Evolutionary conservation across 768 basidiomycete species (phyloP).

Genomic region (Termitomyces sp.): DNA sequence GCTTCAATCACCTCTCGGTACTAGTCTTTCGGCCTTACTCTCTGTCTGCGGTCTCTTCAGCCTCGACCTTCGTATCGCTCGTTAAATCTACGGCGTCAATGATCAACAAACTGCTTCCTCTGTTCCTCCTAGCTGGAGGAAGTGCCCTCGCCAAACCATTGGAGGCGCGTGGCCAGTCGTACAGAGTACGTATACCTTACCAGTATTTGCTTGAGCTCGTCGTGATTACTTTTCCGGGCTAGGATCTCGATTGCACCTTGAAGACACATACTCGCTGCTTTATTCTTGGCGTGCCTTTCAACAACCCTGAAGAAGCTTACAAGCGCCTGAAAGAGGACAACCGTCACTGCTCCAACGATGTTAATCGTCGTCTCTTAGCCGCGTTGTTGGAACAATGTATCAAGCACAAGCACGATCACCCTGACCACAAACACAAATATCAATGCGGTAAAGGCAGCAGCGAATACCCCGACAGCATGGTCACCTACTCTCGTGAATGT

Average conservation of each 20-base stretch:
- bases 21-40: neutral
- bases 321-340: conserved; percentile 10
- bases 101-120: conserved; percentile 12
- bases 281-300: conserved; percentile 14
- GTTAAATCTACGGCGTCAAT: conserved; percentile 3
- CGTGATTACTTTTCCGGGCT: neutral
- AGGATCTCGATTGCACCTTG: conserved; percentile 10
- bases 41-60: neutral
- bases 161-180: conserved; percentile 8
- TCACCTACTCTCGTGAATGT: conserved; percentile 12
- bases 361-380: conserved; percentile 10
- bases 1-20: neutral
- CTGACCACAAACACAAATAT: conserved; percentile 2
- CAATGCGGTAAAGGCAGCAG: conserved; percentile 7
- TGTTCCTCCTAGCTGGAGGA: conserved; percentile 12
- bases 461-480: conserved; percentile 11
- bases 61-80: conserved; percentile 6
- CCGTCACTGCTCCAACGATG: conserved; percentile 11
- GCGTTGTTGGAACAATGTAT: conserved; percentile 8
- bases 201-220: neutral
- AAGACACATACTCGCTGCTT: conserved; percentile 10
- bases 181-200: conserved; percentile 3
- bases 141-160: conserved; percentile 11
- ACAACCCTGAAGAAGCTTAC: conserved; percentile 9
- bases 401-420: conserved; percentile 12